These are phyloP conservation scores for Kodamaea hsintzibuensis DNA, from an alignment of 805 yeast genomes.

Conservation along the genomic window DNA sequence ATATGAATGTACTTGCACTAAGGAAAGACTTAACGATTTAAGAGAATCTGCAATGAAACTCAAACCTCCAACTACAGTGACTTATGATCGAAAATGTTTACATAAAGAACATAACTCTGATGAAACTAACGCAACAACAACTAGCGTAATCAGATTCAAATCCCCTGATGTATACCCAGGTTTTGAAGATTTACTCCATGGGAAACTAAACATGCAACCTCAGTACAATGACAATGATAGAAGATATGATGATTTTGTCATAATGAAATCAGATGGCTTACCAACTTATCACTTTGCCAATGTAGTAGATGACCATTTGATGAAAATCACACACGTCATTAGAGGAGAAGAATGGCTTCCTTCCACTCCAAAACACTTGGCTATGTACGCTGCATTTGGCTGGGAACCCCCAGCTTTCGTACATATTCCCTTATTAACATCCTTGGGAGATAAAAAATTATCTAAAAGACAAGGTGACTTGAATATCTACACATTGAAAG, in stretches of 20 bases:
- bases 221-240: conserved; percentile 69
- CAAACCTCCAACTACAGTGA: conserved; percentile 86
- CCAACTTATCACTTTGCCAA: conserved; percentile 98
- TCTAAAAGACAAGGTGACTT: conserved; percentile 85
- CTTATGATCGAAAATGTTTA: conserved; percentile 84
- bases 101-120: conserved; percentile 27
- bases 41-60: conserved; percentile 72
- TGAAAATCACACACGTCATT: conserved; percentile 91
- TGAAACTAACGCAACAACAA: conserved; percentile 22
- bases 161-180: conserved; percentile 71
- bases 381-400: conserved; percentile 80
- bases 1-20: conserved; percentile 84
- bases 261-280: conserved; percentile 88
- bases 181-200: conserved; percentile 77
- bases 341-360: conserved; percentile 98
- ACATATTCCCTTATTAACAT: conserved; percentile 89
- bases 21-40: conserved; percentile 67
- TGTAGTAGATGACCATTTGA: conserved; percentile 90
- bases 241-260: conserved; percentile 85
- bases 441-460: conserved; percentile 69
- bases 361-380: conserved; percentile 92
- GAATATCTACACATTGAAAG: conserved; percentile 60
- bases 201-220: conserved; percentile 72
- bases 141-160: conserved; percentile 64
- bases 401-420: conserved; percentile 81